Conservation (phyloP, 305 asterid species). For the Fraxinus velutina region DNA sequence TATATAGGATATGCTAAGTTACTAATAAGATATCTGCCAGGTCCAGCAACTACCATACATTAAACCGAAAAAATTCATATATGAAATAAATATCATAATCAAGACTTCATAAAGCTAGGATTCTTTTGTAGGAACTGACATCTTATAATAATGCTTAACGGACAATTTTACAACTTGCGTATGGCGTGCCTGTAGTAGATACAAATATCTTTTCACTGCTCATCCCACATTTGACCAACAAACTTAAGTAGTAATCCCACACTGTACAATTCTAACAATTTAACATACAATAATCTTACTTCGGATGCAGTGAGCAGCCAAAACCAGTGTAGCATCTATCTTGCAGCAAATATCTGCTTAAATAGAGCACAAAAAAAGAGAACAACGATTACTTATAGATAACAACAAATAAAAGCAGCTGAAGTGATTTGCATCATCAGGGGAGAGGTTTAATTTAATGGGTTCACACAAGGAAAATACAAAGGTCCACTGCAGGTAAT, state of each 20-base stretch:
- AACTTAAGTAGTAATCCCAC: neutral
- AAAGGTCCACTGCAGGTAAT: neutral
- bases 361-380: conserved; percentile 14
- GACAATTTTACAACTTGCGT: neutral
- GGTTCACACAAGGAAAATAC: neutral
- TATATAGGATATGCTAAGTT: neutral
- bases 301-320: neutral
- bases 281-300: neutral
- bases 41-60: neutral
- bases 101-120: conserved; percentile 7
- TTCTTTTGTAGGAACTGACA: conserved; percentile 9
- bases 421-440: conserved; percentile 2
- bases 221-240: neutral
- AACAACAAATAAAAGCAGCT: neutral
- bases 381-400: neutral
- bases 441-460: neutral
- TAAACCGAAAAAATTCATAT: neutral
- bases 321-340: conserved; percentile 14
- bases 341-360: conserved; percentile 27
- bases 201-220: neutral
- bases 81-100: neutral
- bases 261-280: conserved; percentile 8
- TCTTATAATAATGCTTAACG: conserved; percentile 9
- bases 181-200: neutral
- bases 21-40: neutral